These are phyloP conservation scores for Pythium graminicola DNA, from an alignment of 352 stramenopile species.

Conservation along the genomic window DNA sequence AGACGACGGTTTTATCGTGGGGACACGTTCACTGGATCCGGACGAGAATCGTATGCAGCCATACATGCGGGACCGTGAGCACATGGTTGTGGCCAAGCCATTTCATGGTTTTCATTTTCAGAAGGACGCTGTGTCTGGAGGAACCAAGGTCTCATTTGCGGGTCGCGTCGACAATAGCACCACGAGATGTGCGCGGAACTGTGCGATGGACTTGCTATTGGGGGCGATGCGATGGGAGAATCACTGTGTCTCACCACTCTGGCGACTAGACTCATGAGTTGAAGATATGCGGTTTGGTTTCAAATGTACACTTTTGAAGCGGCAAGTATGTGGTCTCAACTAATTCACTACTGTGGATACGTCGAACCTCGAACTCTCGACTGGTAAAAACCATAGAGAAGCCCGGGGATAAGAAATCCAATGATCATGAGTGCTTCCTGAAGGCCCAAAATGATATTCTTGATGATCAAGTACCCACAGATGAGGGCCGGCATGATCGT, in stretches of 20 bases:
- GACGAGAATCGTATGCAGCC: constrained; percentile 12
- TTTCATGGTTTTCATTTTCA: constrained; percentile 26
- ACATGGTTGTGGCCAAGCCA: constrained; percentile 16
- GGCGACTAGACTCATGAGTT: constrained; percentile 5
- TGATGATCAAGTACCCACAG: constrained; percentile 16
- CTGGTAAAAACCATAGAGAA: constrained; percentile 32
- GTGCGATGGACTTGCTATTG: constrained; percentile 25
- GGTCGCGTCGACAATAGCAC: constrained; percentile 16
- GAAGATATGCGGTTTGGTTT: no score
- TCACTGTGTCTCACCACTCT: constrained; percentile 22
- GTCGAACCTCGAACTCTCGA: constrained; percentile 5
- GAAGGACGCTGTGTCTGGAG: not conserved
- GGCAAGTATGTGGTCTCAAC: no score
- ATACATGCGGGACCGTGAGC: constrained; percentile 2
- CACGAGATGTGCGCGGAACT: constrained; percentile 1
- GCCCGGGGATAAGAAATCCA: constrained; percentile 30
- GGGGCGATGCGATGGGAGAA: constrained; percentile 27
- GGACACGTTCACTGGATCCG: constrained; percentile 17
- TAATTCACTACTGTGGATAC: not conserved
- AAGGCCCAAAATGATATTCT: constrained; percentile 11
- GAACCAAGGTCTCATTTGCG: constrained; percentile 11
- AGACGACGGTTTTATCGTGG: constrained; percentile 20
- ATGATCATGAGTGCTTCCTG: constrained; percentile 28
- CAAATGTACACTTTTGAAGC: no score
- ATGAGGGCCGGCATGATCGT: constrained; percentile 4